A percentile compares a stretch with the other conserved stretches of the same genome.
Evolutionary conservation across 179 eudicot species (phyloP).

Genomic region (Drosera spatulata): DNA sequence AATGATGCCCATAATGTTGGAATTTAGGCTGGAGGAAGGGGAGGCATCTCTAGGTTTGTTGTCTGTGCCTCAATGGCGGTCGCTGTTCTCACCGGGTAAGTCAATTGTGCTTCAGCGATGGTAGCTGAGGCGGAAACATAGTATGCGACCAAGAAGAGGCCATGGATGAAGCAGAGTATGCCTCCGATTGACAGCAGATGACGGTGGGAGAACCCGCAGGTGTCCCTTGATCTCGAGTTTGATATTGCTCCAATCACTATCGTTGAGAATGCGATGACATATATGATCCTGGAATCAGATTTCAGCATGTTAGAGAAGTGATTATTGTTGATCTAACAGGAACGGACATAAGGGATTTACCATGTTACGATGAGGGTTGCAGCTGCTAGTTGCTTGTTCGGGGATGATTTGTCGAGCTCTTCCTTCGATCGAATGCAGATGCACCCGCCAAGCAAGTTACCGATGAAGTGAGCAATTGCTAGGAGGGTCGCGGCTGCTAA

Average conservation of each 20-base stretch:
- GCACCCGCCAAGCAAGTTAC: conserved; percentile 75
- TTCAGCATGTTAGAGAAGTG: background rate
- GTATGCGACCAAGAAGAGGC: conserved; percentile 37
- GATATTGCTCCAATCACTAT: conserved; percentile 30
- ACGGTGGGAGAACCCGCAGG: conserved; percentile 40
- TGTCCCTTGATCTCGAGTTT: conserved; percentile 34
- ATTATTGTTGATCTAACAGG: background rate
- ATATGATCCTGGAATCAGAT: conserved; percentile 25
- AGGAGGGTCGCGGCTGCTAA: conserved; percentile 53
- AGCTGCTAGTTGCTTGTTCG: conserved; percentile 59
- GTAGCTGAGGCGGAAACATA: conserved; percentile 37
- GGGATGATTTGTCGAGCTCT: conserved; percentile 42
- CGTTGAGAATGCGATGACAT: conserved; percentile 35
- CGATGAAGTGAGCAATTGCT: conserved; percentile 51
- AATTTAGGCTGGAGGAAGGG: background rate
- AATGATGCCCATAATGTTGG: background rate
- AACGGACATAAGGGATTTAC: conserved; percentile 16
- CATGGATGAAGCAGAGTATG: conserved; percentile 49
- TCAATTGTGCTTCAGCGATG: conserved; percentile 15
- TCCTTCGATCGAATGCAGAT: conserved; percentile 50
- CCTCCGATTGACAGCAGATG: conserved; percentile 44
- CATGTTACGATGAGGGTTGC: conserved; percentile 62
- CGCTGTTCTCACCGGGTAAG: conserved; percentile 10
- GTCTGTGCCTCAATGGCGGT: background rate
- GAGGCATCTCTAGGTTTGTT: background rate